Evolutionary conservation across 805 yeast genomes (phyloP).

Genomic region (Ogataea nitratoaversa): DNA sequence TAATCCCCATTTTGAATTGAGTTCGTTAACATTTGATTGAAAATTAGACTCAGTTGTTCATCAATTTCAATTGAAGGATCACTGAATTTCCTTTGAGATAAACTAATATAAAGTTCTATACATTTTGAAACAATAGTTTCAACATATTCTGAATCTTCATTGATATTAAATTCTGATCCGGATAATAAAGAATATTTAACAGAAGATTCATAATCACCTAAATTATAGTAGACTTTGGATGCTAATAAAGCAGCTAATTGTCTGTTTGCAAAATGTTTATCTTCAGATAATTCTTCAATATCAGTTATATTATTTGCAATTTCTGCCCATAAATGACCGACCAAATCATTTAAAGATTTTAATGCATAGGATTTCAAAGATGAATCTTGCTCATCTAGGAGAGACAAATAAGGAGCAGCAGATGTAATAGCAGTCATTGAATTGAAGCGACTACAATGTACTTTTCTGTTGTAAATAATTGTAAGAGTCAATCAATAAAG

Average conservation of each 20-base stretch:
- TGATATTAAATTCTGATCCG: slow-evolving; percentile 70
- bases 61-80: slow-evolving; percentile 41
- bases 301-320: slow-evolving; percentile 85
- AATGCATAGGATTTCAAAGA: slow-evolving; percentile 80
- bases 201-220: slow-evolving; percentile 90
- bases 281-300: slow-evolving; percentile 90
- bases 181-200: slow-evolving; percentile 87
- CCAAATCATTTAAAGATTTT: slow-evolving; percentile 71
- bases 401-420: slow-evolving; percentile 89
- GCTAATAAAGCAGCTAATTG: slow-evolving; percentile 86
- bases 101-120: slow-evolving; percentile 72
- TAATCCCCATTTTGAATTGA: slow-evolving; percentile 70
- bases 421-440: slow-evolving; percentile 46
- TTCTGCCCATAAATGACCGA: slow-evolving; percentile 95
- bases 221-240: slow-evolving; percentile 83
- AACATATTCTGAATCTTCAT: slow-evolving; percentile 76
- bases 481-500: no score
- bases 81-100: slow-evolving; percentile 48
- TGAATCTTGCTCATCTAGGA: slow-evolving; percentile 77
- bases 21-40: slow-evolving; percentile 81
- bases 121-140: slow-evolving; percentile 94
- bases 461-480: no score
- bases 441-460: no score
- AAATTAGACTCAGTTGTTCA: slow-evolving; percentile 59
- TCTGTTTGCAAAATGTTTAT: slow-evolving; percentile 62